These are phyloP conservation scores for Trametes sp. DNA, from an alignment of 1,284 basidiomycete genomes.

Conservation along the genomic window DNA sequence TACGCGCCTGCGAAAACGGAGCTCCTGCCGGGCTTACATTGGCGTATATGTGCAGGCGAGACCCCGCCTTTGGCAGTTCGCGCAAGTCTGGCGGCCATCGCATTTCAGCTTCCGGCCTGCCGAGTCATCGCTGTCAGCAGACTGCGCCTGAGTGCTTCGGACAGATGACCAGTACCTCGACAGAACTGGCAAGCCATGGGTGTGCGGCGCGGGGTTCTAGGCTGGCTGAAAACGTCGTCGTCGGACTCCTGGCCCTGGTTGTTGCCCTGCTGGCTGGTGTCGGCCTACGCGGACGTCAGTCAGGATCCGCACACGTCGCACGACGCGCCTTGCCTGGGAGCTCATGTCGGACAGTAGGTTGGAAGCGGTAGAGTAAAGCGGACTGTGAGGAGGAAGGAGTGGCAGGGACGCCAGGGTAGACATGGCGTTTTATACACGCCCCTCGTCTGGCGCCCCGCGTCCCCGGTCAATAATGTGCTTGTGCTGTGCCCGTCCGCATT, in stretches of 20 bases:
- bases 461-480: neutral
- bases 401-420: neutral
- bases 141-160: neutral
- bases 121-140: conserved; percentile 1
- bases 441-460: neutral
- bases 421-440: conserved; percentile 1
- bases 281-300: conserved; percentile 9
- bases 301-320: neutral
- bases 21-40: conserved; percentile 32
- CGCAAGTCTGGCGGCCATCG: conserved; percentile 40
- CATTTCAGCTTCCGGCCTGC: conserved; percentile 43
- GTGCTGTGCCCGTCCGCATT: neutral
- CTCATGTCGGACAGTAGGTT: conserved; percentile 16
- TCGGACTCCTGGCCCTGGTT: conserved; percentile 37
- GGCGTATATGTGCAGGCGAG: conserved; percentile 40
- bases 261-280: conserved; percentile 21
- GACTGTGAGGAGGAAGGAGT: neutral
- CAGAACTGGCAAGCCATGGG: conserved; percentile 45
- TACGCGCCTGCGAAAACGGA: neutral
- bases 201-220: conserved; percentile 42
- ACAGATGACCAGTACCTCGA: conserved; percentile 31
- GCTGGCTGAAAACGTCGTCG: conserved; percentile 40
- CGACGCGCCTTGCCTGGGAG: conserved; percentile 21
- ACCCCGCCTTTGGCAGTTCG: conserved; percentile 38
- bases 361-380: neutral